Conservation (phyloP, 305 asterid species). For the Petunia hybrid region DNA sequence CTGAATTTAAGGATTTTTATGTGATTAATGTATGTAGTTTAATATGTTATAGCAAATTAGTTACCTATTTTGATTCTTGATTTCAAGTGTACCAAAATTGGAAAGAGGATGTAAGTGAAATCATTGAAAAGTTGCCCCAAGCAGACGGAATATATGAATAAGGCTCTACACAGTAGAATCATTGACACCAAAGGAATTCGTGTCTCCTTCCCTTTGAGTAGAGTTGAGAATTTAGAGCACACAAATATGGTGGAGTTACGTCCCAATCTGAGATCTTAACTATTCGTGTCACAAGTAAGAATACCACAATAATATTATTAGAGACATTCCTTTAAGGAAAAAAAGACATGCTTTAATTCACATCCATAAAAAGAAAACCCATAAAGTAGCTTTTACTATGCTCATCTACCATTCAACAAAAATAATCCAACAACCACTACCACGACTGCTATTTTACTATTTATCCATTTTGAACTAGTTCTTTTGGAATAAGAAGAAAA, state of each 20-base stretch:
- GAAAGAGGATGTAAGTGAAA: slow-evolving; percentile 11
- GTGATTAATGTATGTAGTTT: too few relatives aligned
- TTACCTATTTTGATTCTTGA: neutral
- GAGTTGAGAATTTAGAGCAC: slow-evolving; percentile 20
- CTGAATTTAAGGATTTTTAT: too few relatives aligned
- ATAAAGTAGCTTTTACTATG: slow-evolving; percentile 41
- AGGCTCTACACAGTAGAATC: slow-evolving; percentile 3
- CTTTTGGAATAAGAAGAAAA: neutral
- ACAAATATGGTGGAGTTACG: neutral
- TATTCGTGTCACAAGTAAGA: slow-evolving; percentile 24
- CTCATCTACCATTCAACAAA: slow-evolving; percentile 48
- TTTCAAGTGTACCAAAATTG: neutral
- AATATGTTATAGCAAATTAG: too few relatives aligned
- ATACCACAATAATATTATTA: slow-evolving; percentile 6
- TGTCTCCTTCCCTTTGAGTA: slow-evolving; percentile 15
- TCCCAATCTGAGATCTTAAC: neutral
- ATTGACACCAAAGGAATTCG: neutral
- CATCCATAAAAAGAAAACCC: slow-evolving; percentile 39
- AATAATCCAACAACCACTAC: slow-evolving; percentile 43
- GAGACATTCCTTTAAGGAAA: slow-evolving; percentile 40
- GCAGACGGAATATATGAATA: neutral
- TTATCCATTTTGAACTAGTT: neutral
- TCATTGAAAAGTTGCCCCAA: neutral
- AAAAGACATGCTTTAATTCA: slow-evolving; percentile 33
- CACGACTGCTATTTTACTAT: neutral